A percentile compares a stretch with the other conserved stretches of the same genome.
phyloP scores from a whole-genome alignment of 2,329 filamentous ascomycete species.

The Colletotrichum agaves region DNA sequence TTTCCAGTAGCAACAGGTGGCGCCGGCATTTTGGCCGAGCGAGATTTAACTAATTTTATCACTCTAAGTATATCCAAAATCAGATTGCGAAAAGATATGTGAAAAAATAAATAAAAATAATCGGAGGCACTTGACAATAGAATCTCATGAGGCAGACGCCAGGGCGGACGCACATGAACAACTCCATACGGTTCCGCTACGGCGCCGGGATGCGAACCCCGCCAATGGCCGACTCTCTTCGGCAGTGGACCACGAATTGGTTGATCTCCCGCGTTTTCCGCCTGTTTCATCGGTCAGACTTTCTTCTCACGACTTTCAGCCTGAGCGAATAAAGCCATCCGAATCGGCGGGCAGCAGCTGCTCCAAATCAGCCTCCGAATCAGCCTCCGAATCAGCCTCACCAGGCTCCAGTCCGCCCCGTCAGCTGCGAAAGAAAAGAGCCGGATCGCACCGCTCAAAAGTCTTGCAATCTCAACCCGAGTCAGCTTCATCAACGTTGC shows the following conservation, averaged over 20 bases:
- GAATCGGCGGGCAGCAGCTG: not conserved
- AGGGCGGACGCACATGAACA: no score
- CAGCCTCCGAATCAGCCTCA: not conserved
- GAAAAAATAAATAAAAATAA: no score
- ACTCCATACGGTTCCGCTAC: not conserved
- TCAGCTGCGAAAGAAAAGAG: not conserved
- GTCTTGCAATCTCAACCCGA: not conserved
- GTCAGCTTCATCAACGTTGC: no score
- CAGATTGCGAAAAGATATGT: no score
- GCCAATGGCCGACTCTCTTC: not conserved
- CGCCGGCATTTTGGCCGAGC: no score
- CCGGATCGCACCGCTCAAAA: not conserved
- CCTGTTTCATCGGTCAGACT: not conserved
- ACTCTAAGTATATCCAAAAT: no score
- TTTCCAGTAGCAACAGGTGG: not conserved
- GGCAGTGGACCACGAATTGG: not conserved
- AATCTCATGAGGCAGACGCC: no score
- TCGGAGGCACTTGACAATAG: no score
- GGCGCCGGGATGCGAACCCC: not conserved
- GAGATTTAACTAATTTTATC: no score
- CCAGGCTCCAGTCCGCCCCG: not conserved
- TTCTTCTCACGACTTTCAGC: not conserved
- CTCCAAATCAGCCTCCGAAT: not conserved
- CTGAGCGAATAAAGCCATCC: not conserved
- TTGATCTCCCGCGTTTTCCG: not conserved